Evolutionary conservation across 108 stramenopile genomes (phyloP), one percentile per base, ranked within the genome.

Genomic region (Nitzschia sp.): DNA sequence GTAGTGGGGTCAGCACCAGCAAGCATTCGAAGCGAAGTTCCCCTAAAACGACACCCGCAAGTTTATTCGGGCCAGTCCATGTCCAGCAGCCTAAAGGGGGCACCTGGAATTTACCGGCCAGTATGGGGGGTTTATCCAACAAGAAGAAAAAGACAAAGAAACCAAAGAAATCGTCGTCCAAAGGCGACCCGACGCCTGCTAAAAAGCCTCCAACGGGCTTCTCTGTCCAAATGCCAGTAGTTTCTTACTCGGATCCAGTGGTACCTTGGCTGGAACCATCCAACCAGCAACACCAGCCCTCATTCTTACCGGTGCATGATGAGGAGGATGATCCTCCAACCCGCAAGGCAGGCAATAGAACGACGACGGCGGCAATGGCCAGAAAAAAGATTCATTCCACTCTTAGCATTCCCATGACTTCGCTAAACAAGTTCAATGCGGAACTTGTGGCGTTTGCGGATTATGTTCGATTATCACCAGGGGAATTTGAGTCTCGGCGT

Each of bases 371-470:
- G 51, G 18, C 70, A 60, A 33, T 48, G 62, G 27, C 27, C 27
- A 49, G 17, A 25, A 21, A 4, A 56, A 72, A 18, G 32, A 38
- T 51, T 55, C 21, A 23, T 51, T 23, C 13, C 4, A 23, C 19
- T 23, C n/a, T 19, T 23, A 5, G 19, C 13, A 51, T 74, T 48
- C 13, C 48, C 49, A 42, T 46, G 26, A n/a, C 74, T 26, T 48
- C 65, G 9, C 19, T 82, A 56, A 5, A 61, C 0, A 18, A 45
- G 0, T 53, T 86, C 17, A 76, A 87, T 59, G 27, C 66, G 21
- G 92, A 93, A 69, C 54, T 93, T 31, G 47, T 71, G 45, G 70
- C 70, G 25, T 90, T 93, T 75, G 59, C 75, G 32, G 57, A 67
- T 1, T 93, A 93, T 51, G 86, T 93, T 28, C 66, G 65, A 62